Conservation (phyloP, 768 basidiomycete genomes). For the Kwoniella europaea region DNA sequence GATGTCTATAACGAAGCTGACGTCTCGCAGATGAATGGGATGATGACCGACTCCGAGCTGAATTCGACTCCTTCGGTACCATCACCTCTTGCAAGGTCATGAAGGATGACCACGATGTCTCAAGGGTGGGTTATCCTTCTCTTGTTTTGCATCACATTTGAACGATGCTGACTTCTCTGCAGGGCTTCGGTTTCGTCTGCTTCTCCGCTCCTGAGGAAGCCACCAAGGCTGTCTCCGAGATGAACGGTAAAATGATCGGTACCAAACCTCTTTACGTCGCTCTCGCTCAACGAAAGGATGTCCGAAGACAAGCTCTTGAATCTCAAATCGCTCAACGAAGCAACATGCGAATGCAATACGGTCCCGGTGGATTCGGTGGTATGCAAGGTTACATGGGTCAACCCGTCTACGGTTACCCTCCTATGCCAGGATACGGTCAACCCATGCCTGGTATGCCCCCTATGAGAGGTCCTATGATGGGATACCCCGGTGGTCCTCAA, state of each 20-base stretch:
- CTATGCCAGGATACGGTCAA: slow-evolving; percentile 79
- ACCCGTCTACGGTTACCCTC: slow-evolving; percentile 80
- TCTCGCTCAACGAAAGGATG: slow-evolving; percentile 95
- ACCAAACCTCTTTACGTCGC: slow-evolving; percentile 98
- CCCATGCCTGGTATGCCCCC: slow-evolving; percentile 63
- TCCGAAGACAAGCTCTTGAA: slow-evolving; percentile 96
- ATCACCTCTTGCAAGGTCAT: slow-evolving; percentile 99
- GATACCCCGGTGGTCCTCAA: slow-evolving; percentile 66
- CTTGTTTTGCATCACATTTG: slow-evolving; percentile 5
- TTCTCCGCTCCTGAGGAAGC: slow-evolving; percentile 98
- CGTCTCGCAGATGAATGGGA: slow-evolving; percentile 71
- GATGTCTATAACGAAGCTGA: slow-evolving; percentile 13
- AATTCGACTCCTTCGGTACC: slow-evolving; percentile 95
- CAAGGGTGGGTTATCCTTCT: slow-evolving; percentile 62
- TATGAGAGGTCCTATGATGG: slow-evolving; percentile 62
- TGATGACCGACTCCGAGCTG: slow-evolving; percentile 92
- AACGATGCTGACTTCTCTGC: no score
- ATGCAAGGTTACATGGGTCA: slow-evolving; percentile 71
- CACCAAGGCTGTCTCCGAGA: slow-evolving; percentile 98
- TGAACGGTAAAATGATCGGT: slow-evolving; percentile 99
- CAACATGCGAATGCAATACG: slow-evolving; percentile 90
- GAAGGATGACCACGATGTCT: slow-evolving; percentile 91
- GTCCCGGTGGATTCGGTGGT: slow-evolving; percentile 70
- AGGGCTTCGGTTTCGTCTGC: slow-evolving; percentile 97
- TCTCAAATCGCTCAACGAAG: slow-evolving; percentile 98